phyloP scores from a whole-genome alignment of 805 yeast species.

The Martiniozyma abietophila region DNA sequence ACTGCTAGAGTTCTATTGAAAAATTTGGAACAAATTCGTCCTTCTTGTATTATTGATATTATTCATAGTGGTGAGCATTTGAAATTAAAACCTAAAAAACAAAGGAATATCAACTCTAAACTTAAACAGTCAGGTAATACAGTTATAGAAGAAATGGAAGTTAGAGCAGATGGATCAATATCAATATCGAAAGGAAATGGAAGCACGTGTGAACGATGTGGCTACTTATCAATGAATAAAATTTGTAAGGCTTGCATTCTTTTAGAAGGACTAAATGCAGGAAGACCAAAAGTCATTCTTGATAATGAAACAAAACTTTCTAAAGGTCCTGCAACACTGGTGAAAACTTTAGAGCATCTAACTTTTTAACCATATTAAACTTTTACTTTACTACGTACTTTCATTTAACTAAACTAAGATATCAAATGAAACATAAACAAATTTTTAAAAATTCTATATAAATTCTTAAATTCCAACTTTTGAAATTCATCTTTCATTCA shows the following conservation, averaged over 20 bases:
- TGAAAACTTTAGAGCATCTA: constrained; percentile 54
- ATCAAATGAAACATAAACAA: neutral
- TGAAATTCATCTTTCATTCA: too few relatives aligned
- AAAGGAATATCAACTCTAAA: constrained; percentile 22
- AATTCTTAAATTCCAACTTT: neutral
- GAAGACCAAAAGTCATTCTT: constrained; percentile 55
- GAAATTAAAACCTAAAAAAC: constrained; percentile 50
- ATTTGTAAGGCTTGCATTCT: constrained; percentile 91
- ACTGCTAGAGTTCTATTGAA: constrained; percentile 91
- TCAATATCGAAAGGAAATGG: constrained; percentile 43
- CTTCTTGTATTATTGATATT: constrained; percentile 88
- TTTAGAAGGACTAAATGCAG: constrained; percentile 72
- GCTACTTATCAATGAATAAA: constrained; percentile 79
- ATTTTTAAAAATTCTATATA: too few relatives aligned
- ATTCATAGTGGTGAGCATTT: constrained; percentile 90
- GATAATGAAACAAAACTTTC: constrained; percentile 32
- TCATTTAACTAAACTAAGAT: neutral
- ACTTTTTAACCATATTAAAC: constrained; percentile 35
- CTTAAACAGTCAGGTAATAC: constrained; percentile 30
- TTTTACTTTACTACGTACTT: too few relatives aligned
- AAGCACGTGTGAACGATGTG: constrained; percentile 79
- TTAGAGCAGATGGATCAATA: constrained; percentile 56
- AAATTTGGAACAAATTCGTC: constrained; percentile 80
- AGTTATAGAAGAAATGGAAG: constrained; percentile 34
- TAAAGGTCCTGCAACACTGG: constrained; percentile 56